These are phyloP conservation scores for Mycena vulgaris DNA, from an alignment of 768 basidiomycete species.

Conservation along the genomic window DNA sequence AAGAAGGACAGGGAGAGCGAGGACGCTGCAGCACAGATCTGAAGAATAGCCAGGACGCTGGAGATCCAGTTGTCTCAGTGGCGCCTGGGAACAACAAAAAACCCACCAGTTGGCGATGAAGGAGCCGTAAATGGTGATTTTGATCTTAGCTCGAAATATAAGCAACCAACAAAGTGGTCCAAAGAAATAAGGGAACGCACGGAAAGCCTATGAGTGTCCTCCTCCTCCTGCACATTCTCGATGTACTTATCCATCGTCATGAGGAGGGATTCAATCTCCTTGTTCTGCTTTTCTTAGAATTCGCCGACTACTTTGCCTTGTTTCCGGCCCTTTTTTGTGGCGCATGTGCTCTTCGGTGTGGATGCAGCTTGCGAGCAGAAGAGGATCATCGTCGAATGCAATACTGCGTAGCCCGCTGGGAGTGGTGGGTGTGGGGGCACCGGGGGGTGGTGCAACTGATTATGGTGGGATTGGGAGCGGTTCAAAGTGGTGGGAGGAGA, in stretches of 20 bases:
- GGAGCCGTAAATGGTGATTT: slow-evolving; percentile 70
- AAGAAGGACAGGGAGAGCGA: slow-evolving; percentile 72
- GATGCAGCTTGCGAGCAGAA: slow-evolving; percentile 35
- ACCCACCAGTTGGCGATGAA: slow-evolving; percentile 42
- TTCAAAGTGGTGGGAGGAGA: no score
- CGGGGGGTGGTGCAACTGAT: no score
- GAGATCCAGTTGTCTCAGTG: no score
- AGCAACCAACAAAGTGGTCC: neutral
- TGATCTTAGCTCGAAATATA: slow-evolving; percentile 64
- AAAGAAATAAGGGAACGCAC: slow-evolving; percentile 44
- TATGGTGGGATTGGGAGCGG: no score
- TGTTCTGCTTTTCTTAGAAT: slow-evolving; percentile 35
- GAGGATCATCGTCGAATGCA: slow-evolving; percentile 30
- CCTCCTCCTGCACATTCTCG: slow-evolving; percentile 65
- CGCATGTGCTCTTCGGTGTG: slow-evolving; percentile 32
- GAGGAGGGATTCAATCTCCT: slow-evolving; percentile 67
- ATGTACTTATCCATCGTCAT: slow-evolving; percentile 73
- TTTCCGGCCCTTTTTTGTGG: slow-evolving; percentile 51
- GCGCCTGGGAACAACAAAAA: no score
- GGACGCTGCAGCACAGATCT: slow-evolving; percentile 74
- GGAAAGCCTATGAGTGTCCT: slow-evolving; percentile 59
- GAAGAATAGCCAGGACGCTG: slow-evolving; percentile 32
- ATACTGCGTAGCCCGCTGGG: no score
- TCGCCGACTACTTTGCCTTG: slow-evolving; percentile 56
- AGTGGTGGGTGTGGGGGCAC: no score